Evolutionary conservation across 2,329 filamentous ascomycete species (phyloP), one percentile per base, ranked within the genome.

Genomic region (Chaetomium globosum): DNA sequence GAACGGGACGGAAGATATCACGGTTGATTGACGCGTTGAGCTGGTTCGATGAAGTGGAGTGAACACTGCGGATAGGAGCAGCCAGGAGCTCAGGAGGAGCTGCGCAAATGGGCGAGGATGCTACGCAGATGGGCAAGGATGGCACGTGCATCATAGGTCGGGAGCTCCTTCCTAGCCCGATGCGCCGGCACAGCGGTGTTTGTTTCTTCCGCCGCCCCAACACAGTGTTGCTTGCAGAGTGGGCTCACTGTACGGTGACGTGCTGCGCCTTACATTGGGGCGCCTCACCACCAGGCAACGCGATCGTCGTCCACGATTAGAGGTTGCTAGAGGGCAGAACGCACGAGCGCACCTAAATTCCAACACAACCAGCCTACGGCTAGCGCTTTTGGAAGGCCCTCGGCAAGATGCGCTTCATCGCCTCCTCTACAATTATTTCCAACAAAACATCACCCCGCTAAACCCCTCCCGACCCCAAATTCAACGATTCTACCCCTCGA

Each of bases 371-470:
- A 3, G 21, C 52, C 33, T 46, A 2, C 16, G 21, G n/a, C 3
- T 52, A 49, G 30, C 28, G 52, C 9, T 52, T n/a, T 21, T 21
- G n/a, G 31, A 46, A 39, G 8, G 36, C 51, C 48, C 59, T 23
- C 63, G 49, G 52, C 67, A 70, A 69, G 65, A 70, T 70, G 69
- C 63, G 51, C 28, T 13, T 66, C 61, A 51, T 33, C 52, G 57
- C 56, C 43, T 33, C 57, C 13, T 26, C 55, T 64, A 43, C 48
- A 21, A 60, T 57, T 36, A 36, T 53, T 59, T 58, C 52, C 46
- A 48, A 64, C 64, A 61, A n/a, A 56, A 56, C 62, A 13, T 31
- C 23, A 48, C 64, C 57, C 52, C 65, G 64, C 53, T 68, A 57
- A 67, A 64, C 62, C 64, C 66, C 66, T 62, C 64, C 64, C 7